These are phyloP conservation scores for Quercus mongolica DNA, from an alignment of 306 rosid species.

Conservation along the genomic window DNA sequence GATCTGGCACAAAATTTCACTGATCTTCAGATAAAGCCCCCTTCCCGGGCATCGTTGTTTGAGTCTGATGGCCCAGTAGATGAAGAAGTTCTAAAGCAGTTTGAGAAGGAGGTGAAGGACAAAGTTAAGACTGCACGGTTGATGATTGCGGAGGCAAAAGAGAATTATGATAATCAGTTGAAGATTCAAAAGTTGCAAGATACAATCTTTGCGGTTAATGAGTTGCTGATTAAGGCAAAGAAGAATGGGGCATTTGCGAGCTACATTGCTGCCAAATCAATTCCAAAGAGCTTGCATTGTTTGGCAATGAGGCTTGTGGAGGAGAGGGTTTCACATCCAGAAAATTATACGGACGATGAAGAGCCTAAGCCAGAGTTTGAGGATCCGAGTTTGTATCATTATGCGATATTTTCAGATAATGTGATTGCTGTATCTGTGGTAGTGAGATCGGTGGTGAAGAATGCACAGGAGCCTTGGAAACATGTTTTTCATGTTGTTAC, in stretches of 20 bases:
- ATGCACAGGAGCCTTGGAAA: slow-evolving; percentile 88
- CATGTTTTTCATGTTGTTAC: slow-evolving; percentile 94
- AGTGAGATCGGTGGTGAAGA: slow-evolving; percentile 86
- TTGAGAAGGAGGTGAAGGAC: slow-evolving; percentile 99
- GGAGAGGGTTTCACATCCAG: slow-evolving; percentile 77
- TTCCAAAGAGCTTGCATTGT: slow-evolving; percentile 97
- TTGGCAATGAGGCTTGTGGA: slow-evolving; percentile 94
- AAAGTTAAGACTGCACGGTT: slow-evolving; percentile 75
- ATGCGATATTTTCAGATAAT: slow-evolving; percentile 92
- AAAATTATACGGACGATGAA: slow-evolving; percentile 66
- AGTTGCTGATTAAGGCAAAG: slow-evolving; percentile 87
- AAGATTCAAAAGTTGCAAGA: slow-evolving; percentile 99
- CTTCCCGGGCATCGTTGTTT: slow-evolving; percentile 54
- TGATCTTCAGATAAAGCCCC: slow-evolving; percentile 59
- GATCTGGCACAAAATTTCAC: slow-evolving; percentile 75
- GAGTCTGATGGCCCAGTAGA: slow-evolving; percentile 78
- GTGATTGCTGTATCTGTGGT: slow-evolving; percentile 93
- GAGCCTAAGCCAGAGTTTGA: slow-evolving; percentile 77
- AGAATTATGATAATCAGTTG: slow-evolving; percentile 89
- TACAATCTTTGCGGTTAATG: slow-evolving; percentile 87
- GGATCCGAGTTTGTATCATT: slow-evolving; percentile 87
- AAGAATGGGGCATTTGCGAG: slow-evolving; percentile 91
- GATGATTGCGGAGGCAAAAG: slow-evolving; percentile 82
- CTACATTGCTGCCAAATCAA: slow-evolving; percentile 82
- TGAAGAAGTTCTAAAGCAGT: slow-evolving; percentile 87